Percentiles rank a stretch among this genome's conserved stretches.
phyloP scores from a whole-genome alignment of 2,329 filamentous ascomycete genomes.

The Drechslerella coelobrocha region DNA sequence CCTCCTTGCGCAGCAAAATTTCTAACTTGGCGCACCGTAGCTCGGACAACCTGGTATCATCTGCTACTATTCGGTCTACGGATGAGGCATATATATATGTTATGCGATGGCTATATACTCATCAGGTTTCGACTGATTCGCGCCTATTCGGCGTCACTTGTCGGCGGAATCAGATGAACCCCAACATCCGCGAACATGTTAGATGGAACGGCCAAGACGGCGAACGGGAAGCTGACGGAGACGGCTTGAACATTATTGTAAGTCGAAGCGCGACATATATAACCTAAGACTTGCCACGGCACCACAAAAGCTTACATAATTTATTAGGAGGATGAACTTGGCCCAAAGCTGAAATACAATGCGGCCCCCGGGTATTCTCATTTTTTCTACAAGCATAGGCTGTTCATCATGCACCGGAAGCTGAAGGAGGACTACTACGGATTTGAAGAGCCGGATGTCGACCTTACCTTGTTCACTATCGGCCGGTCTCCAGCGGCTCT shows the following conservation, averaged over 20 bases:
- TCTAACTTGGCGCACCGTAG: no score
- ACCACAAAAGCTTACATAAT: no score
- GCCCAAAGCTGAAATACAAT: conserved; percentile 52
- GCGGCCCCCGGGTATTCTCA: conserved; percentile 49
- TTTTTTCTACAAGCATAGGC: conserved; percentile 49
- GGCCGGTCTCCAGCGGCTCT: conserved; percentile 51
- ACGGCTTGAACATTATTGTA: conserved; percentile 15
- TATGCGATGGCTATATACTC: conserved; percentile 54
- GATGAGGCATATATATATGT: conserved; percentile 55
- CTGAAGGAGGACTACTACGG: conserved; percentile 44
- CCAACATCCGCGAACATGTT: conserved; percentile 33
- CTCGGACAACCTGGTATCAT: conserved; percentile 55
- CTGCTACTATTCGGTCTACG: conserved; percentile 54
- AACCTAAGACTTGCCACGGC: no score
- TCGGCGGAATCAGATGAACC: conserved; percentile 45
- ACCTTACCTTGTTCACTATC: conserved; percentile 49
- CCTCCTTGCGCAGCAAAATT: no score
- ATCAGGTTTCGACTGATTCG: conserved; percentile 54
- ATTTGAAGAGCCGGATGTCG: conserved; percentile 36
- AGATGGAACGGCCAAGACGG: conserved; percentile 36
- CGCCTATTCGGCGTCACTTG: conserved; percentile 55
- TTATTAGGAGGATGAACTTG: conserved; percentile 40
- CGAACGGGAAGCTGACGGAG: conserved; percentile 11
- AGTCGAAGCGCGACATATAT: neutral
- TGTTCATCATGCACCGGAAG: conserved; percentile 51